Evolutionary conservation across 2,329 filamentous ascomycete genomes (phyloP).

Genomic region (Botrytis pseudocinerea): DNA sequence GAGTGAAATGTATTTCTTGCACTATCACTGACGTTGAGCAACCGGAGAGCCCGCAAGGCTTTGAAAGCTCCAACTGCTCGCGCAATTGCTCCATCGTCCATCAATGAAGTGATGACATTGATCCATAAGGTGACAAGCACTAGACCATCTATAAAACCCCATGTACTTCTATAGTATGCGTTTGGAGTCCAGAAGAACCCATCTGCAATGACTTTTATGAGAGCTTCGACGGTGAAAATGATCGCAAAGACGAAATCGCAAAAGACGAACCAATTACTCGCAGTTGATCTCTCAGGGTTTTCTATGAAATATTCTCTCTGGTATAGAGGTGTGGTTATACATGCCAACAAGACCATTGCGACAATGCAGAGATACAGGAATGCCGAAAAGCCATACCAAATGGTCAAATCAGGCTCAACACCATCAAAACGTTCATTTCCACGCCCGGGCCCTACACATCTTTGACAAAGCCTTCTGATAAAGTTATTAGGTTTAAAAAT

Average conservation of each 20-base stretch:
- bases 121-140: constrained; percentile 94
- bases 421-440: constrained; percentile 87
- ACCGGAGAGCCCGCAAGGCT: constrained; percentile 82
- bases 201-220: constrained; percentile 92
- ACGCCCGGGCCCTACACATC: constrained; percentile 85
- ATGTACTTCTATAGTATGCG: constrained; percentile 92
- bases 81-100: constrained; percentile 80
- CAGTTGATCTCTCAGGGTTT: constrained; percentile 55
- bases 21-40: constrained; percentile 95
- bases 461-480: constrained; percentile 80
- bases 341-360: constrained; percentile 96
- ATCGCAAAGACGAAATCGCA: constrained; percentile 86
- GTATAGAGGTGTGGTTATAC: constrained; percentile 90
- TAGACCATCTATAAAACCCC: constrained; percentile 92
- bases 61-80: constrained; percentile 96
- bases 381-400: constrained; percentile 92
- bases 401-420: constrained; percentile 79
- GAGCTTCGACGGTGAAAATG: constrained; percentile 81
- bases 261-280: constrained; percentile 91
- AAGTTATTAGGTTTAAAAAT: constrained; percentile 79
- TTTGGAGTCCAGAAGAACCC: constrained; percentile 97
- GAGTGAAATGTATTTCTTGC: constrained; percentile 96
- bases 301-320: constrained; percentile 78
- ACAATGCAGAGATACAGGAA: constrained; percentile 94
- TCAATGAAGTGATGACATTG: constrained; percentile 81